Base-by-base conservation (phyloP, 1,139 yeast genomes). In the Geotrichum histeridarum region DNA sequence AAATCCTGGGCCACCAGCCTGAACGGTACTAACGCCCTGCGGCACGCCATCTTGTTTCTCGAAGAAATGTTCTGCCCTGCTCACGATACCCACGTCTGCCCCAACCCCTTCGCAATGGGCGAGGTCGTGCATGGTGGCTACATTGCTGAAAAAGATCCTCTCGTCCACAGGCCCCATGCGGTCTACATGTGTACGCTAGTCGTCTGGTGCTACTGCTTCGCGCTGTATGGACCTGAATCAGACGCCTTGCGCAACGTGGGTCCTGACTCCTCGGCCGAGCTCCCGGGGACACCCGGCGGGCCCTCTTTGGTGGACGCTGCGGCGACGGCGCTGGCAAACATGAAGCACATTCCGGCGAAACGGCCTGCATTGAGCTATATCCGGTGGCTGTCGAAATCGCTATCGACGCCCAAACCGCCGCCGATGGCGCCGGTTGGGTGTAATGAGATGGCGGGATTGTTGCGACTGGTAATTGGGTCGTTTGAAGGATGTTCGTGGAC, bases 161-260 rank as follows among this genome's bases (percentile, higher is more conserved):
- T 78, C 41, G 70, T 77, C 31, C 81, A 82, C 61, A 71, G 89
- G 44, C 77, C 82, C 22, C 79, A 81, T 60, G 77, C 80, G 39
- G 67, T 84, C 17, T 81, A 80, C 5, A 69, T 80, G 52, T 75
- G 81, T 2, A 71, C 79, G 0, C 64, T 84, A 50, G 73, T 83
- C 33, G 69, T 83, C 2, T 84, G 86, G 84, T 75, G 82, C 0
- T 83, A 76, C 61, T 78, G 77, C 50, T 82, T 70, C 64, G 71
- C 73, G 32, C 63, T 73, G 3, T 73, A 73, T 42, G 89, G 90
- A 0, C 82, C 86, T 0, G 89, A 84, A 61, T 65, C 72, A 4
- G 65, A 66, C 27, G 67, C 63, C 8, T 32, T 51, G 27, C 38
- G 45, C 35, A 39, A 9, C n/a, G 46, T 22, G n/a, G 8, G 3